Conservation (phyloP, 2,329 filamentous ascomycete species). For the Leptosphaerulina australis region DNA sequence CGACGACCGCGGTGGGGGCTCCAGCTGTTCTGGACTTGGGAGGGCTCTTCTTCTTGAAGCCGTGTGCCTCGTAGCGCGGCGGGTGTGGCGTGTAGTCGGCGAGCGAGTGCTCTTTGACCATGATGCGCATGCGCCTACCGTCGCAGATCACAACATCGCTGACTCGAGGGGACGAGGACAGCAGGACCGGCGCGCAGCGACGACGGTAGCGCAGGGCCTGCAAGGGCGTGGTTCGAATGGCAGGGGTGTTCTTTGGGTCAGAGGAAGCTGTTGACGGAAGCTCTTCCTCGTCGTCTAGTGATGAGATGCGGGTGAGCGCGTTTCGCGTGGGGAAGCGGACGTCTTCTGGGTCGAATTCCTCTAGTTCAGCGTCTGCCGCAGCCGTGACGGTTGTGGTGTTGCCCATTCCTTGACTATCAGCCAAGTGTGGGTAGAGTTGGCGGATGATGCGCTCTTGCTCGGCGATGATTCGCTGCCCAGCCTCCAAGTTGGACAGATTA, state of each 20-base stretch:
- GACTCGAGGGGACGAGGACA: constrained; percentile 52
- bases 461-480: constrained; percentile 50
- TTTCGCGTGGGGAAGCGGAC: constrained; percentile 42
- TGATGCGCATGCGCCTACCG: constrained; percentile 53
- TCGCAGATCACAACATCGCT: constrained; percentile 54
- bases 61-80: constrained; percentile 53
- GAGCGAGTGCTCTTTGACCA: constrained; percentile 51
- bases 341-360: constrained; percentile 49
- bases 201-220: constrained; percentile 55
- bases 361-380: constrained; percentile 39
- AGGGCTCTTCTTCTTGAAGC: constrained; percentile 38
- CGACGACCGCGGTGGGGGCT: constrained; percentile 5
- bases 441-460: constrained; percentile 58
- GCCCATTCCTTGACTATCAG: constrained; percentile 19
- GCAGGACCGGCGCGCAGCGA: constrained; percentile 55
- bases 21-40: constrained; percentile 12
- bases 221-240: constrained; percentile 38
- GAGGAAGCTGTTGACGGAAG: constrained; percentile 25
- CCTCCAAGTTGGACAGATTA: constrained; percentile 36
- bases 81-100: constrained; percentile 52
- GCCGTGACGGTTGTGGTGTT: constrained; percentile 20
- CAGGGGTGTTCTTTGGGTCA: constrained; percentile 43
- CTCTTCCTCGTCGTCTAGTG: constrained; percentile 31
- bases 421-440: constrained; percentile 54
- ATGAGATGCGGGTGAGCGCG: constrained; percentile 23